Evolutionary conservation across 1,284 basidiomycete genomes (phyloP), one percentile per base, ranked within the genome.

Genomic region (Trametes pubescens): DNA sequence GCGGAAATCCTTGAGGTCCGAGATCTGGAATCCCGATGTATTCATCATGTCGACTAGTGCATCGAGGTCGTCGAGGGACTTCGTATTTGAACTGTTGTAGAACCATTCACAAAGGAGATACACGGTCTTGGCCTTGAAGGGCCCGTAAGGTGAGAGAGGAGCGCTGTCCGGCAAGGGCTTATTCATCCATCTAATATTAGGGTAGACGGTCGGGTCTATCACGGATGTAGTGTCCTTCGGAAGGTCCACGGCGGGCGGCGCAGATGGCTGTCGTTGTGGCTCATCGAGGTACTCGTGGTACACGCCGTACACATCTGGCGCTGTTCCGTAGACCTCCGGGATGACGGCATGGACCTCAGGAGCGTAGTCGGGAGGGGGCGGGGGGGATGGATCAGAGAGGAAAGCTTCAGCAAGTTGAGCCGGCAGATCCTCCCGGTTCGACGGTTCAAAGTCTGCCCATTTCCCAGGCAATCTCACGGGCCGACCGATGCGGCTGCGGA

Each of bases 11-110:
- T 10, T 4, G 2, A 76, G 54, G 10, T 75, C 65, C 0, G 60
- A 65, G 4, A 1, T 10, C n/a, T 67, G 24, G 49, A 76, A 76
- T 26, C 72, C 71, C 0, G 65, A 47, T 0, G 66, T 37, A 0
- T 68, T 37, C 9, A 79, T 46, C 2, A 77, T 71, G 11, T 75
- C 56, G 10, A 46, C 48, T 1, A 56, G 37, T 9, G 4, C 22
- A 40, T 53, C 59, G 49, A 64, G 24, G 9, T 61, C 59, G 4
- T 22, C 18, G 0, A 51, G 16, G 9, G 59, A 51, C 26, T 61
- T 61, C 0, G 52, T 55, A 48, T 2, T 38, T 13, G 35, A 13
- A 7, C 34, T 24, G 47, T 51, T 56, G 47, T 61, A 51, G 35
- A n/a, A 49, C 59, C 59, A 61, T 1, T 59, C 49, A 24, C 29